Conservation (phyloP, 1,284 basidiomycete genomes). For the Ustilago xerochloae region DNA sequence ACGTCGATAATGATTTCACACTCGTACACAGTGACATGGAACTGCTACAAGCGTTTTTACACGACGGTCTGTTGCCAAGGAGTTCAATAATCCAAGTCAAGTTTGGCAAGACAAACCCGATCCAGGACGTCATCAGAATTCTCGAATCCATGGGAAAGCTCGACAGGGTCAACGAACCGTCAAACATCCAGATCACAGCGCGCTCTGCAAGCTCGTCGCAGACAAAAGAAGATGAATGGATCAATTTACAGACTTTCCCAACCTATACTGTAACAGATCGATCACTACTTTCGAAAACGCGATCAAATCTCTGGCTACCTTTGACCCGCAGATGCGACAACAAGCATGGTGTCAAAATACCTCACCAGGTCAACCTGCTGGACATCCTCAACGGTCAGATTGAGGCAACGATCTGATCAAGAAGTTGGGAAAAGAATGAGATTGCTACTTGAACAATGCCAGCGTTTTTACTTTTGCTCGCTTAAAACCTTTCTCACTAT, state of each 20-base stretch:
- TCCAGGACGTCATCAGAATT: neutral
- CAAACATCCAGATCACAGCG: neutral
- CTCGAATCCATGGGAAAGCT: slow-evolving; percentile 10
- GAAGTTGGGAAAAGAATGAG: neutral
- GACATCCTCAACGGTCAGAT: slow-evolving; percentile 7
- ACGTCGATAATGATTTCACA: slow-evolving; percentile 8
- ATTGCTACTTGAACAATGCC: neutral
- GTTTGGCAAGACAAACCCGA: slow-evolving; percentile 2
- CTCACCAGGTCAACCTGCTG: slow-evolving; percentile 10
- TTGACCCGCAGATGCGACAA: no score
- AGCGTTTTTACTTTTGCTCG: slow-evolving; percentile 28
- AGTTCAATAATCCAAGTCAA: neutral
- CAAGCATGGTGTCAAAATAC: no score
- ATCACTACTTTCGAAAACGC: neutral
- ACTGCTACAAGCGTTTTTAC: slow-evolving; percentile 12
- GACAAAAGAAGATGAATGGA: slow-evolving; percentile 6
- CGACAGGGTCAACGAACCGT: neutral
- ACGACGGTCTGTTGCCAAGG: slow-evolving; percentile 6
- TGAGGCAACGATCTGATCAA: neutral
- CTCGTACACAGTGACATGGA: slow-evolving; percentile 1
- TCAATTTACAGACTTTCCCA: slow-evolving; percentile 6
- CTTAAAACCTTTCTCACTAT: slow-evolving; percentile 47
- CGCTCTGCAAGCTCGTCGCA: neutral
- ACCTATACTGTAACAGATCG: neutral
- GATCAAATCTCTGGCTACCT: neutral